These are phyloP conservation scores for Abrus pulchellus DNA, from an alignment of 306 rosid species.

Conservation along the genomic window DNA sequence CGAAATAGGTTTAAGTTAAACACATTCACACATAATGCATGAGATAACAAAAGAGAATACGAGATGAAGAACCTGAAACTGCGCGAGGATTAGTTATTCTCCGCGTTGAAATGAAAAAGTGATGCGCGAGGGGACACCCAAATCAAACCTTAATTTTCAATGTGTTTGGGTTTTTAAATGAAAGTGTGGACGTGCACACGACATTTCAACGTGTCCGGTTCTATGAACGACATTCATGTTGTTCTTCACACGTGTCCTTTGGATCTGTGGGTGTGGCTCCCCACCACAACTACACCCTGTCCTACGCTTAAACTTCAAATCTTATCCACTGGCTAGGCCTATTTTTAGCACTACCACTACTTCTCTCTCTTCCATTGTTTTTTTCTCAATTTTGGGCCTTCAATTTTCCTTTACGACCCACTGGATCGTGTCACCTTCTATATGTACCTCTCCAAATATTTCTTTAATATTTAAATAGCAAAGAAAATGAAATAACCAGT, in stretches of 20 bases:
- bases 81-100: constrained; percentile 15
- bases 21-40: background rate
- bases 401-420: background rate
- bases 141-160: constrained; percentile 43
- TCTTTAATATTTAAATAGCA: too few species aligned
- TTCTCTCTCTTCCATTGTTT: background rate
- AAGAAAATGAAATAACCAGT: too few species aligned
- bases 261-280: constrained; percentile 2
- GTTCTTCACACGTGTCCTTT: constrained; percentile 55
- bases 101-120: constrained; percentile 37
- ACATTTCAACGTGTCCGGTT: constrained; percentile 46
- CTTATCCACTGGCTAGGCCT: constrained; percentile 17
- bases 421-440: background rate
- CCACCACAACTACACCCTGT: constrained; percentile 39
- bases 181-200: background rate
- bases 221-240: constrained; percentile 45
- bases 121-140: constrained; percentile 28
- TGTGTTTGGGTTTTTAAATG: constrained; percentile 50
- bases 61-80: constrained; percentile 7
- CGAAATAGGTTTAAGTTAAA: background rate
- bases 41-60: background rate
- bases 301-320: constrained; percentile 8
- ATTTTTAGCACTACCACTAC: constrained; percentile 10
- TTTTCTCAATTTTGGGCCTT: constrained; percentile 28
- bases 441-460: too few species aligned